Evolutionary conservation across 306 rosid species (phyloP).

Genomic region (Oemleria cerasiformis): DNA sequence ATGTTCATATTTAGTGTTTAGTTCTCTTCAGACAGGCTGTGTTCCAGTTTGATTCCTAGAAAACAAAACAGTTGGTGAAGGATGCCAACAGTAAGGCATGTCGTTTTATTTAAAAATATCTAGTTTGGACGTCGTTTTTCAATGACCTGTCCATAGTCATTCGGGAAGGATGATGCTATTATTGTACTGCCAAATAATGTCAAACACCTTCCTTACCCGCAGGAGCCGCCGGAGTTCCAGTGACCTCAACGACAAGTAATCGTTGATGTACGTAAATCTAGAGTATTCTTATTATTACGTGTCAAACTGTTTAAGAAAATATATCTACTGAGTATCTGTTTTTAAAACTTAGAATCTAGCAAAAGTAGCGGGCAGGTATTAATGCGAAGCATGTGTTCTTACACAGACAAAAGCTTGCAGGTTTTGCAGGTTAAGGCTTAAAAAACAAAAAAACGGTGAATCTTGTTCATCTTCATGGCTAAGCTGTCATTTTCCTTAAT

Average conservation of each 20-base stretch:
- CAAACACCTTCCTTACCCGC: background rate
- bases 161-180: background rate
- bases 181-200: background rate
- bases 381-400: slow-evolving; percentile 15
- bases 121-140: background rate
- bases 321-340: too few species aligned
- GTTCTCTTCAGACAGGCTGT: slow-evolving; percentile 1
- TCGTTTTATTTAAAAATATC: background rate
- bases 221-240: background rate
- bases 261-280: too few species aligned
- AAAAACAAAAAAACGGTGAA: too few species aligned
- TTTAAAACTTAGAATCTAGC: background rate
- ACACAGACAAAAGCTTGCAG: slow-evolving; percentile 1
- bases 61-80: slow-evolving; percentile 10
- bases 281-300: too few species aligned
- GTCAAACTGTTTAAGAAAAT: too few species aligned
- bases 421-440: background rate
- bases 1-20: background rate
- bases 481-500: slow-evolving; percentile 22
- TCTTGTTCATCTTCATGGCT: background rate
- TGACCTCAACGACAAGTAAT: too few species aligned
- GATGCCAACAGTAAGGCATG: slow-evolving; percentile 6
- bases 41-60: background rate
- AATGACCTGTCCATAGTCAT: background rate
- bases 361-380: slow-evolving; percentile 15